These are phyloP conservation scores for Gnetum montanum DNA, from an alignment of 75 land plant species.

Conservation along the genomic window DNA sequence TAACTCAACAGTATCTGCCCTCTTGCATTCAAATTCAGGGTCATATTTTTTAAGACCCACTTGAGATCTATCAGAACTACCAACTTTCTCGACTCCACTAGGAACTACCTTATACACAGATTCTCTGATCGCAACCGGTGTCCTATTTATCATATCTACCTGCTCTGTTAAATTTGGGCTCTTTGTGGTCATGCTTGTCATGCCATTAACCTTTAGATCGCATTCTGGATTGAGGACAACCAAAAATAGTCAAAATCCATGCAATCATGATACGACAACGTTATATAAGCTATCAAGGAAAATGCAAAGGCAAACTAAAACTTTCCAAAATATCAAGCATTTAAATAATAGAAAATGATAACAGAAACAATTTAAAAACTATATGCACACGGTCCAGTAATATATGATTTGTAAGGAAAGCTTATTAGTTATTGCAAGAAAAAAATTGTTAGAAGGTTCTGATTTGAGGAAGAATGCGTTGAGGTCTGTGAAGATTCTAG, in stretches of 20 bases:
- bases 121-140: constrained; percentile 21
- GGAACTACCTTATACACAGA: constrained; percentile 3
- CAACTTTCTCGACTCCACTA: constrained; percentile 3
- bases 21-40: constrained; percentile 22
- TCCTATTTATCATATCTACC: constrained; percentile 15
- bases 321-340: too few relatives aligned
- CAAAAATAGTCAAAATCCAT: too few relatives aligned
- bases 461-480: too few relatives aligned
- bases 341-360: too few relatives aligned
- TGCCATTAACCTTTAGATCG: constrained; percentile 13
- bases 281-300: neutral
- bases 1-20: constrained; percentile 28
- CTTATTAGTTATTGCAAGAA: too few relatives aligned
- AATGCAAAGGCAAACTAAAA: neutral
- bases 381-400: too few relatives aligned
- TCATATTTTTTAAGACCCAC: constrained; percentile 24
- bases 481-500: too few relatives aligned
- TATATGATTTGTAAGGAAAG: too few relatives aligned
- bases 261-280: too few relatives aligned
- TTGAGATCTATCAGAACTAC: constrained; percentile 22
- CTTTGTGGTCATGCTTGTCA: constrained; percentile 4
- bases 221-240: constrained; percentile 24
- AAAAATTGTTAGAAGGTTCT: too few relatives aligned
- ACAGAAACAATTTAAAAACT: too few relatives aligned
- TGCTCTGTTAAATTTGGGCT: constrained; percentile 9